Evolutionary conservation across 2,329 filamentous ascomycete species (phyloP).

Genomic region (Fragosphaeria purpurea): DNA sequence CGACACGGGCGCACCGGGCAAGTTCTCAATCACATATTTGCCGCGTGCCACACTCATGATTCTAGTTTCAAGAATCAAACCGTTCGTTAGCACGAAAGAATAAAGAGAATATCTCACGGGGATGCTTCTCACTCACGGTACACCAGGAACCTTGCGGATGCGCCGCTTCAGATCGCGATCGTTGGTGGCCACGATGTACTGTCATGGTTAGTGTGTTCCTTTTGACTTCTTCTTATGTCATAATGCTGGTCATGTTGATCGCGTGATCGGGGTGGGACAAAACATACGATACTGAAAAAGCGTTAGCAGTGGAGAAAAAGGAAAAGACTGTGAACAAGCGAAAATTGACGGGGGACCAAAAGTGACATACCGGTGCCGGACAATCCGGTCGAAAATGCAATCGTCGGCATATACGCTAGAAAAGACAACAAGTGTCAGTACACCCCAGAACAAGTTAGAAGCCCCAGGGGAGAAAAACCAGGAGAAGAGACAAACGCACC

Average conservation of each 20-base stretch:
- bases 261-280: neutral
- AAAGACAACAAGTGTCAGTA: conserved; percentile 39
- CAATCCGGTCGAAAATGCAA: conserved; percentile 66
- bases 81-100: neutral
- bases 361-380: conserved; percentile 42
- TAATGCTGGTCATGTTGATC: too few species aligned
- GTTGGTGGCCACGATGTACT: conserved; percentile 35
- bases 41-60: conserved; percentile 75
- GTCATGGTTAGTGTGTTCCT: neutral
- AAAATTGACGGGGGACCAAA: conserved; percentile 31
- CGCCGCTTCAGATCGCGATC: conserved; percentile 74
- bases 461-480: neutral
- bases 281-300: conserved; percentile 3
- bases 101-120: neutral
- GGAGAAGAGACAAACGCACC: conserved; percentile 23
- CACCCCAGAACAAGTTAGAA: neutral
- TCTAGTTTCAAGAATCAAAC: neutral
- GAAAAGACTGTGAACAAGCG: conserved; percentile 14
- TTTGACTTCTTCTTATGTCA: too few species aligned
- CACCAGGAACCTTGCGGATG: conserved; percentile 64
- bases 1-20: conserved; percentile 69
- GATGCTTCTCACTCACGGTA: conserved; percentile 31
- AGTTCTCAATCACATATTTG: conserved; percentile 88
- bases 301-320: conserved; percentile 1
- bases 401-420: conserved; percentile 61